These are phyloP conservation scores for Lipomyces chichibuensis DNA, from an alignment of 805 yeast genomes.

Conservation along the genomic window DNA sequence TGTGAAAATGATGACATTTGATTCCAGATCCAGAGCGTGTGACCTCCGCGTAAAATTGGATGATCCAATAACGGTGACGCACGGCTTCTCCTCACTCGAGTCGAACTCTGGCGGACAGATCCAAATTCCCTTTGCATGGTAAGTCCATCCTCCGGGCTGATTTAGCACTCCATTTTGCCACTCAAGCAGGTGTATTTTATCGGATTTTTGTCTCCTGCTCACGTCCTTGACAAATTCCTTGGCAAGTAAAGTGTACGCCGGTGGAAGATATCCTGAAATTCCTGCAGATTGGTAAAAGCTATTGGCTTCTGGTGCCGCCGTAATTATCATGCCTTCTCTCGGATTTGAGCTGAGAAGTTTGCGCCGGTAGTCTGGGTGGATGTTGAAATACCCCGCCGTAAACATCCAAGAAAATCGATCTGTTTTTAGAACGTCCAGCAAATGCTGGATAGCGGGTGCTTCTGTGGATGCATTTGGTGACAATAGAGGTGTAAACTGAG, in stretches of 20 bases:
- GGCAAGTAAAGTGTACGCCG: constrained; percentile 80
- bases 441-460: constrained; percentile 66
- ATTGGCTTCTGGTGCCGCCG: constrained; percentile 93
- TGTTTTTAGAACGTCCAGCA: constrained; percentile 37
- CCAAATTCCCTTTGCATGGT: constrained; percentile 98
- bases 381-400: constrained; percentile 96
- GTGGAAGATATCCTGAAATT: constrained; percentile 77
- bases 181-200: constrained; percentile 63
- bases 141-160: constrained; percentile 88
- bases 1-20: constrained; percentile 80
- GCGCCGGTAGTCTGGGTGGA: constrained; percentile 71
- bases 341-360: constrained; percentile 62
- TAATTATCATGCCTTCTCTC: constrained; percentile 65
- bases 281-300: constrained; percentile 89
- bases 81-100: constrained; percentile 56
- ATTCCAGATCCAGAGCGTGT: constrained; percentile 82
- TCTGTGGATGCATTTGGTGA: constrained; percentile 77
- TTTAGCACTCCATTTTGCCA: constrained; percentile 89
- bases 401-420: constrained; percentile 72
- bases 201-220: constrained; percentile 47
- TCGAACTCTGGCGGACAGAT: constrained; percentile 52
- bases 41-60: constrained; percentile 93
- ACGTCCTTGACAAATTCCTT: constrained; percentile 64
- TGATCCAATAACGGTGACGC: constrained; percentile 83
- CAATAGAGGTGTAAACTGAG: constrained; percentile 86